Conservation (phyloP, 2,329 filamentous ascomycete species). For the Xylaria sp. region DNA sequence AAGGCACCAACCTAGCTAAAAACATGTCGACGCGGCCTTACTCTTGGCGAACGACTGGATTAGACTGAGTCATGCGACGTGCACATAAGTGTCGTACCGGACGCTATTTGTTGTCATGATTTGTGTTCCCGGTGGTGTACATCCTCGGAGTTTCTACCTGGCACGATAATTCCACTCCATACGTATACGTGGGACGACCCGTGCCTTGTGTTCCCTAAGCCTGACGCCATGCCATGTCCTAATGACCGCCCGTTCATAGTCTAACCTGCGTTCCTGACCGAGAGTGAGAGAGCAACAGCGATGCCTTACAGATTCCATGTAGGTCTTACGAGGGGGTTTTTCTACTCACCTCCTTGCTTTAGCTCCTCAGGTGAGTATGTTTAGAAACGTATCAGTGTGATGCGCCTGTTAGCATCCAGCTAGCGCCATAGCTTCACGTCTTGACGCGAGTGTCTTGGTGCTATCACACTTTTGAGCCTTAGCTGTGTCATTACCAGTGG, state of each 20-base stretch:
- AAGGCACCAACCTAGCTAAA: not conserved
- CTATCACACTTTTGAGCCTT: not conserved
- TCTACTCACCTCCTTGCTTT: not conserved
- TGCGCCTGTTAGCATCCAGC: not conserved
- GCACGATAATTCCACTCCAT: not conserved
- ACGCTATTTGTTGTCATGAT: no score
- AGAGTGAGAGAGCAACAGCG: not conserved
- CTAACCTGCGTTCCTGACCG: not conserved
- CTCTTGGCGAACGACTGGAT: not conserved
- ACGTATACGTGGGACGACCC: not conserved
- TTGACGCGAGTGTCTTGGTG: not conserved
- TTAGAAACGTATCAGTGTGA: not conserved
- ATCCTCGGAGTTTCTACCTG: not conserved
- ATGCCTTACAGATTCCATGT: not conserved
- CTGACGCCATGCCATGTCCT: not conserved
- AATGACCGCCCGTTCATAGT: not conserved
- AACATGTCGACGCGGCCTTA: not conserved
- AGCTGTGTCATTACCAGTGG: not conserved
- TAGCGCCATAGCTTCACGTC: no score
- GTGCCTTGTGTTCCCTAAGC: not conserved
- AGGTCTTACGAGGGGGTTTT: conserved; percentile 2
- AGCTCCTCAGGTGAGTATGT: not conserved
- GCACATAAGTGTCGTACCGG: not conserved
- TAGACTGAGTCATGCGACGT: not conserved
- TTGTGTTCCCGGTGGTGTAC: not conserved